Percentiles rank a stretch among this genome's conserved stretches.
These are phyloP conservation scores for Nicotiana knightiana DNA, from an alignment of 257 asterid genomes.

Conservation along the genomic window DNA sequence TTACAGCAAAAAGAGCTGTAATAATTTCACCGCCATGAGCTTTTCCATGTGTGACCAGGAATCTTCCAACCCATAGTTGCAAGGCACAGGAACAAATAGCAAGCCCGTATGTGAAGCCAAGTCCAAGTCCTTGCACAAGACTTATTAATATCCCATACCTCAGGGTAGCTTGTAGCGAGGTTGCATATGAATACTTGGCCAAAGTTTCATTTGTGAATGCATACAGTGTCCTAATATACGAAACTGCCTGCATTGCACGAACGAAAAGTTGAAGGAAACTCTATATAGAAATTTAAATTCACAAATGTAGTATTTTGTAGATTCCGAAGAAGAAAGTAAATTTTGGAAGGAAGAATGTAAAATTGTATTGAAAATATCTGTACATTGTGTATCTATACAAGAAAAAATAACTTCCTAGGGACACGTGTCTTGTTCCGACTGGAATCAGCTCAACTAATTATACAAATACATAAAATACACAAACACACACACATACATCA, in stretches of 20 bases:
- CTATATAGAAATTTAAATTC: background rate
- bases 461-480: no score
- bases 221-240: slow-evolving; percentile 83
- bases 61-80: slow-evolving; percentile 99
- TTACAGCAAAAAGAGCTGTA: slow-evolving; percentile 90
- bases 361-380: no score
- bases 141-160: slow-evolving; percentile 98
- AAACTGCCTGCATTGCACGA: slow-evolving; percentile 74
- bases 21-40: slow-evolving; percentile 95
- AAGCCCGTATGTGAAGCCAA: slow-evolving; percentile 98
- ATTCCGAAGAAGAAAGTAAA: no score
- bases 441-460: no score
- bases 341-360: no score
- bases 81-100: slow-evolving; percentile 98
- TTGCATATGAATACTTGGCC: slow-evolving; percentile 97
- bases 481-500: no score
- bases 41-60: slow-evolving; percentile 58
- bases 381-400: no score
- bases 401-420: no score
- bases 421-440: no score
- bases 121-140: slow-evolving; percentile 99
- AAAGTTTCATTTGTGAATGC: slow-evolving; percentile 91
- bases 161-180: slow-evolving; percentile 96
- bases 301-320: background rate
- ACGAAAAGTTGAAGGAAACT: background rate